Evolutionary conservation across 163 green algal species (phyloP).

Genomic region (Chlamydomonas reinhardtii): DNA sequence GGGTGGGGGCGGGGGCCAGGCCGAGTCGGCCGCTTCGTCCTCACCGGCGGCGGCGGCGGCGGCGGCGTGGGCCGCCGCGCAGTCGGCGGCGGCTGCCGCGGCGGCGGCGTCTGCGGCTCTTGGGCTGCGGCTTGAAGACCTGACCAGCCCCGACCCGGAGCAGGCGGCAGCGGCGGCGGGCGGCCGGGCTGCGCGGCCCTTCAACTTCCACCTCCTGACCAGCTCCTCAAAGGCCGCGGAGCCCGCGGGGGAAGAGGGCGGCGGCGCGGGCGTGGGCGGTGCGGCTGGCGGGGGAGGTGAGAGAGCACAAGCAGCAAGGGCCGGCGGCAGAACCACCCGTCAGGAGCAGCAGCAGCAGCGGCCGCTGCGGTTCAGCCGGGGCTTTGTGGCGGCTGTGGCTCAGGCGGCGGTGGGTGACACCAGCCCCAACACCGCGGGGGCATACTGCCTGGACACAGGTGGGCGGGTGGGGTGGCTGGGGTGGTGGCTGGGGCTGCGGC

Average conservation of each 20-base stretch:
- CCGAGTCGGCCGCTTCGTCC: no score
- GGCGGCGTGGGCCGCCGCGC: no score
- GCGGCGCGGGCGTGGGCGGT: no score
- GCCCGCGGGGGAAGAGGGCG: not conserved
- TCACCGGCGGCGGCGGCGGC: conserved; percentile 86
- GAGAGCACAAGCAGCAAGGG: no score
- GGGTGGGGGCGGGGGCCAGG: conserved; percentile 37
- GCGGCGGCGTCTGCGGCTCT: not conserved
- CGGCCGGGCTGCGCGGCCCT: not conserved
- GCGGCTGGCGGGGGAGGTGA: conserved; percentile 41
- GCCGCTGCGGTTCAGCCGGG: conserved; percentile 50
- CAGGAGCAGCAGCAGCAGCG: no score
- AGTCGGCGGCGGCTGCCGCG: not conserved
- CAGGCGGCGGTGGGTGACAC: conserved; percentile 84
- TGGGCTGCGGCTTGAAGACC: not conserved
- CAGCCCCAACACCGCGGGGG: conserved; percentile 80
- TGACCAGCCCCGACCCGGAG: no score
- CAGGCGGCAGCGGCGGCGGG: no score
- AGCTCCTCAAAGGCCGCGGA: no score
- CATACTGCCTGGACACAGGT: conserved; percentile 85
- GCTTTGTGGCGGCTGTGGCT: conserved; percentile 78
- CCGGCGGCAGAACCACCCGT: no score
- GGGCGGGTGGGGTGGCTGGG: not conserved
- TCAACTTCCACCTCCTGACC: no score
- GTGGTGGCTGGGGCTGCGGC: not conserved